These are phyloP conservation scores for Sanghuangporus baumii DNA, from an alignment of 1,284 basidiomycete genomes.

Conservation along the genomic window DNA sequence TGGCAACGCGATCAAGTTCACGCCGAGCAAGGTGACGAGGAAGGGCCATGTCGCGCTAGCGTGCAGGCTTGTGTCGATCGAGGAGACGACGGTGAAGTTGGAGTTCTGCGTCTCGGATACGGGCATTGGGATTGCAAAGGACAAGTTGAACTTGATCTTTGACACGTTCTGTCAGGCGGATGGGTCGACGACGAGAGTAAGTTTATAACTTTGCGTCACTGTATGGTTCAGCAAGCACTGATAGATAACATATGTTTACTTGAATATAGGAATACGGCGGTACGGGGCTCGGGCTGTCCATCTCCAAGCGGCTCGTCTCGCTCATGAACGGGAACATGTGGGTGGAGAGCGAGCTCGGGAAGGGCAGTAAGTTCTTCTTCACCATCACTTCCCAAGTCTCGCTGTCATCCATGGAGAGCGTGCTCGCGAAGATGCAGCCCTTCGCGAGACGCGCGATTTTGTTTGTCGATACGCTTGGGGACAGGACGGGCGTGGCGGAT, in stretches of 20 bases:
- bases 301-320: conserved; percentile 91
- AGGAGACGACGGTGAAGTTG: conserved; percentile 78
- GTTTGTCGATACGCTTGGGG: conserved; percentile 84
- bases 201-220: conserved; percentile 26
- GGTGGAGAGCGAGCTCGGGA: conserved; percentile 92
- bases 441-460: conserved; percentile 78
- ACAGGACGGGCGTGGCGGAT: conserved; percentile 73
- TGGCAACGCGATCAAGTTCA: conserved; percentile 96
- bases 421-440: conserved; percentile 71
- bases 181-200: conserved; percentile 82
- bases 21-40: conserved; percentile 67
- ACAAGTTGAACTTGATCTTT: conserved; percentile 98
- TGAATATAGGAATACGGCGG: conserved; percentile 92
- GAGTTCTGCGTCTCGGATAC: conserved; percentile 98
- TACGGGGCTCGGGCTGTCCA: conserved; percentile 94
- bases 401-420: conserved; percentile 65
- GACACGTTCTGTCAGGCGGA: conserved; percentile 99
- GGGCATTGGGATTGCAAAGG: conserved; percentile 98
- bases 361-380: conserved; percentile 97
- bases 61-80: conserved; percentile 71
- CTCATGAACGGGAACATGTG: conserved; percentile 99
- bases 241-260: no score
- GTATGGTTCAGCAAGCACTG: no score
- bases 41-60: conserved; percentile 92
- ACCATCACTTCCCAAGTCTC: conserved; percentile 85